phyloP scores from a whole-genome alignment of 306 rosid species.

The Elaeagnus macrophylla region DNA sequence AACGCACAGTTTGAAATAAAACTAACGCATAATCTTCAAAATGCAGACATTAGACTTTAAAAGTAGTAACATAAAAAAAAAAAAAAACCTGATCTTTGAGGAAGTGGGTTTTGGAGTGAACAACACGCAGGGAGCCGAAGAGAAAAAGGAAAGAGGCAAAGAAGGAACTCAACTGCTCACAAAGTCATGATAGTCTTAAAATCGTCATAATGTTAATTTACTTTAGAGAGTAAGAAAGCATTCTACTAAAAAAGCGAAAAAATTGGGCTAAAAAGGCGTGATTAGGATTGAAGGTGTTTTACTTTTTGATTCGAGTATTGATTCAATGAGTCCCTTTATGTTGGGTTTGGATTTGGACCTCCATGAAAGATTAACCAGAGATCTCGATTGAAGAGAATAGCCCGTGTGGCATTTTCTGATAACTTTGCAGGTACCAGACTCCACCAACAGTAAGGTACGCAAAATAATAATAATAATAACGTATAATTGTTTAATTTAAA shows the following conservation, averaged over 20 bases:
- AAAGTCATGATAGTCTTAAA: conserved; percentile 25
- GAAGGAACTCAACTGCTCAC: conserved; percentile 8
- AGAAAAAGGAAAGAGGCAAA: conserved; percentile 21
- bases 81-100: conserved; percentile 43
- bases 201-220: conserved; percentile 11
- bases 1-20: conserved; percentile 1
- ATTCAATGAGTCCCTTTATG: conserved; percentile 14
- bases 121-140: conserved; percentile 16
- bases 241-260: conserved; percentile 18
- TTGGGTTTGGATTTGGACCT: conserved; percentile 19
- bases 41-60: conserved; percentile 13
- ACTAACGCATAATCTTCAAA: conserved; percentile 27
- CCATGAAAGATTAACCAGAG: conserved; percentile 36
- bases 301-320: conserved; percentile 17
- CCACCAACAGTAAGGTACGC: conserved; percentile 34
- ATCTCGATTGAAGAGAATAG: conserved; percentile 74
- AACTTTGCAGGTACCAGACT: conserved; percentile 34
- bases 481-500: background rate
- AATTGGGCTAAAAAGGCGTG: conserved; percentile 10
- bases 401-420: conserved; percentile 56
- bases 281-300: conserved; percentile 10
- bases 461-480: background rate
- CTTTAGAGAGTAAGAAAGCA: conserved; percentile 12
- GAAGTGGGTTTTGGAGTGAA: conserved; percentile 18
- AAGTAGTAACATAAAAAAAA: conserved; percentile 13